These are phyloP conservation scores for Emergomyces africanus DNA, from an alignment of 2,329 filamentous ascomycete genomes.

Conservation along the genomic window DNA sequence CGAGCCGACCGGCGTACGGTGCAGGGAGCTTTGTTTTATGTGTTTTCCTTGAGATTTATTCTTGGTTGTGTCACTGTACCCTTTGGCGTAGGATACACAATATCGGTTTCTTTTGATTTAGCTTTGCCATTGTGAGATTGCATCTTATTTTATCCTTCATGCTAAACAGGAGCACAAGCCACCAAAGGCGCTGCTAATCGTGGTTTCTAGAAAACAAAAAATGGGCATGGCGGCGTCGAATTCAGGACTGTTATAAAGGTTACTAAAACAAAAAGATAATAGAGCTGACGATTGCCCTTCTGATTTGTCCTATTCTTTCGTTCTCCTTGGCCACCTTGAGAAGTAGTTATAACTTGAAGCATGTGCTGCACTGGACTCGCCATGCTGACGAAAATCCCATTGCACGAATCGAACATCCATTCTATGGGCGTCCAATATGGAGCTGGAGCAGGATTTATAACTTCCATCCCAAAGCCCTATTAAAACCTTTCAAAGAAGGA, in stretches of 20 bases:
- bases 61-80: background rate
- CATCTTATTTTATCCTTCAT: background rate
- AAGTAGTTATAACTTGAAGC: background rate
- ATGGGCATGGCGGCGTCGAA: background rate
- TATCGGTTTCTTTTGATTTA: background rate
- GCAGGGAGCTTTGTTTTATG: background rate
- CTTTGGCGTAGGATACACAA: background rate
- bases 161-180: background rate
- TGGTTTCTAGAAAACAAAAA: background rate
- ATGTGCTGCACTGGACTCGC: background rate
- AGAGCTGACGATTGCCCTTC: background rate
- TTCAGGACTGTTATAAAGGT: background rate
- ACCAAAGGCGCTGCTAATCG: background rate
- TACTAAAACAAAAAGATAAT: background rate
- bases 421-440: background rate
- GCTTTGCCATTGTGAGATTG: background rate
- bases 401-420: background rate
- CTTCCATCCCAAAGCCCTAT: background rate
- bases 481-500: no score
- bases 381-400: background rate
- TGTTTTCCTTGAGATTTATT: background rate
- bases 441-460: background rate
- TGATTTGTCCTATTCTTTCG: background rate
- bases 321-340: background rate
- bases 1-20: constrained; percentile 1